Conservation (phyloP, 164 flowering plant genomes). For the Protea cynaroides region DNA sequence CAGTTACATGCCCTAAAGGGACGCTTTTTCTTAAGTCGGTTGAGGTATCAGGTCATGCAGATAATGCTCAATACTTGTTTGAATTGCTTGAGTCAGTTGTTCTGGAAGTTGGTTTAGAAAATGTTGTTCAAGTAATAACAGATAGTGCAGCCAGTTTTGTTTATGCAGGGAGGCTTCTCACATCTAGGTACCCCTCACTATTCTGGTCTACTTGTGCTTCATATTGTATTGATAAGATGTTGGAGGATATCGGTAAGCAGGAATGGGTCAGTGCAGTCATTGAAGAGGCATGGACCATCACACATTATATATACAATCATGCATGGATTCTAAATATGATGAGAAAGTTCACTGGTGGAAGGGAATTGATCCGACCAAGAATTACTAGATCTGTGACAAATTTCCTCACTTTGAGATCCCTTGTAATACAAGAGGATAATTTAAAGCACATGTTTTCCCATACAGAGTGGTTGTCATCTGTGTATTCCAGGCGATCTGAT, state of each 20-base stretch:
- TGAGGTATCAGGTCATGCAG: constrained; percentile 51
- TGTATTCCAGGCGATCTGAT: constrained; percentile 37
- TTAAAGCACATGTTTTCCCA: constrained; percentile 61
- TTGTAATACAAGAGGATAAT: constrained; percentile 50
- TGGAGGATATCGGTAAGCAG: constrained; percentile 57
- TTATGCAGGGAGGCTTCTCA: constrained; percentile 58
- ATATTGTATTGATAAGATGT: constrained; percentile 52
- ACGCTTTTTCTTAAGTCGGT: constrained; percentile 57
- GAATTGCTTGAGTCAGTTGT: constrained; percentile 56
- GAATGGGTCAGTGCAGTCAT: constrained; percentile 49
- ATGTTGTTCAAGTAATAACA: constrained; percentile 72
- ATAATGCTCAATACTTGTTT: constrained; percentile 47
- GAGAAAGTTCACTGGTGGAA: constrained; percentile 58
- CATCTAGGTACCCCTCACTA: constrained; percentile 45
- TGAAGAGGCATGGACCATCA: constrained; percentile 50
- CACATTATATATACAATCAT: constrained; percentile 45
- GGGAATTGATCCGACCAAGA: constrained; percentile 46
- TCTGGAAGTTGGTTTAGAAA: constrained; percentile 54
- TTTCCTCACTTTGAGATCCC: constrained; percentile 45
- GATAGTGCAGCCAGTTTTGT: constrained; percentile 43
- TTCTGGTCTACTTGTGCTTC: constrained; percentile 83
- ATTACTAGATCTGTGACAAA: constrained; percentile 40
- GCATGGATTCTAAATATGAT: constrained; percentile 39
- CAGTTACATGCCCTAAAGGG: constrained; percentile 49
- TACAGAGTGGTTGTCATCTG: constrained; percentile 50